Base-by-base conservation (phyloP, 129 eudicot genomes). In the Mikania micrantha region DNA sequence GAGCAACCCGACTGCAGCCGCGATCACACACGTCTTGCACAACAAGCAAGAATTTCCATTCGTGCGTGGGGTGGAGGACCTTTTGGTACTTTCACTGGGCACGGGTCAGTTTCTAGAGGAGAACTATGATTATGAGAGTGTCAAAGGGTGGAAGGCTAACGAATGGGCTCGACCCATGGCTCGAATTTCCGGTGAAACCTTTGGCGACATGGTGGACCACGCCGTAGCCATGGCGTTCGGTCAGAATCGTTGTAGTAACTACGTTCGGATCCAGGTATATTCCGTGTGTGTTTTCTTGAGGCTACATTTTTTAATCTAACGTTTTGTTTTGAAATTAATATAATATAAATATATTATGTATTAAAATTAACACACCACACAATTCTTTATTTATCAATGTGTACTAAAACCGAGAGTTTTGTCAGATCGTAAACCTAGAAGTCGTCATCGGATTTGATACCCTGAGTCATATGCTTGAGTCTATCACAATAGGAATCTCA, bases 11-110 rank as follows among this genome's bases (percentile, higher is more conserved):
- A 70, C 81, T 0, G 71, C 96, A 15, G 92, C 97, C 27, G 96
- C 97, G 7, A 91, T 91, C 3, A 91, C 96, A 0, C 97, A 91
- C 54, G 96, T 91, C 71, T 60, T 91, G 63, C 97, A 91, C 34
- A 91, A 91, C 78, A 91, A 91, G 47, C 90, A 87, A 74, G 97
- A 91, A 47, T 91, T 91, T 41, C 97, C 97, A 39, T 85, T 83
- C 57, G 97, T 91, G 34, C 78, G 88, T 2, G 97, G 96, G 15
- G 90, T 91, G 48, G 97, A 91, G 90, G 97, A 91, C 66, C 81
- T 91, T 73, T 71, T 91, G 83, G 96, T 91, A 66, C 90, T 91
- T 81, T 91, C 97, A 4, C 49, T 91, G 0, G 97, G 97, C 4
- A 77, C 88, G 0, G 93, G 92, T 21, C 92, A 79, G 74, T 64